Base-by-base conservation (phyloP, 1,284 basidiomycete species). In the Volvariella surrecta region DNA sequence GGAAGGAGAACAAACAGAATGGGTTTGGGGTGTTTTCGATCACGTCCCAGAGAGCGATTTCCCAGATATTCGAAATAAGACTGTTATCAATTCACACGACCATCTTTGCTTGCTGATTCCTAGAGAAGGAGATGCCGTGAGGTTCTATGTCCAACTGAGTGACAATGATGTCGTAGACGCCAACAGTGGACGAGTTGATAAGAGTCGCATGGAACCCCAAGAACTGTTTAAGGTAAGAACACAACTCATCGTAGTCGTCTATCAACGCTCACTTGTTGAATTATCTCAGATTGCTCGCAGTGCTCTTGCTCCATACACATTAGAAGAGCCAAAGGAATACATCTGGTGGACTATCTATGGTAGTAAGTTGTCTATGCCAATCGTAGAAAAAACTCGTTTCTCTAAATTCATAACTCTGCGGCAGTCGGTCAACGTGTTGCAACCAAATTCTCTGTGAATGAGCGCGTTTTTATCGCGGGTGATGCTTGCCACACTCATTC, bases 401-500 rank as follows among this genome's bases (percentile, higher is more conserved):
- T 19, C 22, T 39, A 9, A 37, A 39, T 22, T 46, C n/a, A n/a
- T n/a, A 31, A 48, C 40, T 18, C 39, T 18, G 18, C 19, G 24
- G 10, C 28, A 77, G 74, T 77, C 43, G 85, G 86, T 1, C 88
- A 90, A 56, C 75, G 87, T 7, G 82, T 90, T 2, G 84, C 85
- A 2, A 74, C 80, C 3, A 64, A 65, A 10, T 90, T 76, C 58
- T 79, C 81, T 3, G 64, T 74, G 2, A 59, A 76, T 18, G 76
- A 89, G 13, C 74, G 88, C 0, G 71, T 89, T 2, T 90, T 90
- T 59, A 89, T 90, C 48, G 84, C 80, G 1, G 86, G 87, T 1
- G 84, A 88, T 60, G 82, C 82, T 1, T 88, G 80, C 53, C 89
- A 91, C 54, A 91, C 89, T 0, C 89, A 91, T 60, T 89, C 85